Evolutionary conservation across 768 basidiomycete genomes (phyloP).

Genomic region (Mycena leptocephala): DNA sequence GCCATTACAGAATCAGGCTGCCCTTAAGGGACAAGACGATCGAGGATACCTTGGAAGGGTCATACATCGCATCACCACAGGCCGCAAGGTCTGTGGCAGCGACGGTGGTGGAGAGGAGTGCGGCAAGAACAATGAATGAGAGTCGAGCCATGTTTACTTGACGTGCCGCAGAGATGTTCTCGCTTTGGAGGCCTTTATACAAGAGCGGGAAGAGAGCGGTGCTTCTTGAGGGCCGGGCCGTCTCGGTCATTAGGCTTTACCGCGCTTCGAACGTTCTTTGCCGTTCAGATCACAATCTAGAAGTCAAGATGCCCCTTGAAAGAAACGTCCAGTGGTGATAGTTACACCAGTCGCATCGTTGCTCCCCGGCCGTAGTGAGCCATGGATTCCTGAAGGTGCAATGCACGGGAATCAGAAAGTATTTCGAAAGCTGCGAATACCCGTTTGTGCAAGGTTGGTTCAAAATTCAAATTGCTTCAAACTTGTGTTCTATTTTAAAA

Average conservation of each 20-base stretch:
- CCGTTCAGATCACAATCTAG: not conserved
- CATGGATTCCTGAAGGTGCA: not conserved
- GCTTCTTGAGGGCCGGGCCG: not conserved
- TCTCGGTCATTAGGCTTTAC: not conserved
- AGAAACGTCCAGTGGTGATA: not conserved
- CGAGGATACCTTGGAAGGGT: not conserved
- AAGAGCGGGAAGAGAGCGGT: constrained; percentile 1
- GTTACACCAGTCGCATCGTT: constrained; percentile 6
- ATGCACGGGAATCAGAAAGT: constrained; percentile 1
- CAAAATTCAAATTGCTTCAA: not conserved
- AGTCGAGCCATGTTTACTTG: constrained; percentile 13
- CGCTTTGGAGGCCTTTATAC: constrained; percentile 1
- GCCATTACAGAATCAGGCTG: not conserved
- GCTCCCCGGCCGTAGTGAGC: not conserved
- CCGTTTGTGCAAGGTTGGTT: not conserved
- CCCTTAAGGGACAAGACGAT: not conserved
- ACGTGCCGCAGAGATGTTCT: not conserved
- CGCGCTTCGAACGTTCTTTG: not conserved
- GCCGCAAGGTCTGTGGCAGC: constrained; percentile 3
- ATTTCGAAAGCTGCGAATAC: not conserved
- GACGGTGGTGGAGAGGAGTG: not conserved
- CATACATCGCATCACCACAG: constrained; percentile 2
- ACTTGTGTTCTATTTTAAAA: constrained; percentile 4
- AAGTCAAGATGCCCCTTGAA: constrained; percentile 4
- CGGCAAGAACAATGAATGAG: not conserved